Conservation (phyloP, 441 rosid species). For the Mallotus repandus region DNA sequence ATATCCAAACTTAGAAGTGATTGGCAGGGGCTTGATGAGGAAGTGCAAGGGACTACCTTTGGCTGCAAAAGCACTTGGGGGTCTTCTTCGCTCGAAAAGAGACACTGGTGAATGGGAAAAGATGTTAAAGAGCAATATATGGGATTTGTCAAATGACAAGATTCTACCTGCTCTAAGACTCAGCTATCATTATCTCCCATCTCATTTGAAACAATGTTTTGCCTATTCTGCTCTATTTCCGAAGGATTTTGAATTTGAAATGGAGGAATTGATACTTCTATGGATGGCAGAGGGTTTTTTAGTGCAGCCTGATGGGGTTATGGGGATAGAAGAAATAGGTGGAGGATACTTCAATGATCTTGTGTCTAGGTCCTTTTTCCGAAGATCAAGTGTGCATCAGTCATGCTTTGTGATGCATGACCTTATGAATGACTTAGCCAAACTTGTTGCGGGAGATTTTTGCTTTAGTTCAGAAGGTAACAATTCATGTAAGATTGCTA, state of each 20-base stretch:
- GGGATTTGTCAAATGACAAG: neutral
- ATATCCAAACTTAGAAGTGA: neutral
- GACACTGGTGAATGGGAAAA: neutral
- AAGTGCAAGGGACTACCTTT: neutral
- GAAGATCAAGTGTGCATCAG: neutral
- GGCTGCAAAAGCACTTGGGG: neutral
- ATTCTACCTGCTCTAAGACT: neutral
- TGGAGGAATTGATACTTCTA: neutral
- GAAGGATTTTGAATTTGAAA: neutral
- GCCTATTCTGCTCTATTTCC: neutral
- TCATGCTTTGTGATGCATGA: neutral
- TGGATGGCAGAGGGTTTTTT: conserved; percentile 4
- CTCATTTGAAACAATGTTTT: neutral
- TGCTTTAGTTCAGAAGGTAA: neutral
- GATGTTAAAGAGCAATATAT: neutral
- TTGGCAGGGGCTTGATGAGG: neutral
- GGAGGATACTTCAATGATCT: neutral
- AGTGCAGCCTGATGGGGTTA: neutral
- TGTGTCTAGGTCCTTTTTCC: neutral
- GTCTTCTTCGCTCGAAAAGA: neutral
- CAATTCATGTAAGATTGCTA: neutral
- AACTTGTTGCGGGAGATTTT: neutral
- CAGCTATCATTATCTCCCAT: neutral
- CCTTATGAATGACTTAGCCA: neutral
- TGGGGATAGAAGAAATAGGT: neutral